Conservation (phyloP, 306 rosid species). For the Alnus glutinosa region DNA sequence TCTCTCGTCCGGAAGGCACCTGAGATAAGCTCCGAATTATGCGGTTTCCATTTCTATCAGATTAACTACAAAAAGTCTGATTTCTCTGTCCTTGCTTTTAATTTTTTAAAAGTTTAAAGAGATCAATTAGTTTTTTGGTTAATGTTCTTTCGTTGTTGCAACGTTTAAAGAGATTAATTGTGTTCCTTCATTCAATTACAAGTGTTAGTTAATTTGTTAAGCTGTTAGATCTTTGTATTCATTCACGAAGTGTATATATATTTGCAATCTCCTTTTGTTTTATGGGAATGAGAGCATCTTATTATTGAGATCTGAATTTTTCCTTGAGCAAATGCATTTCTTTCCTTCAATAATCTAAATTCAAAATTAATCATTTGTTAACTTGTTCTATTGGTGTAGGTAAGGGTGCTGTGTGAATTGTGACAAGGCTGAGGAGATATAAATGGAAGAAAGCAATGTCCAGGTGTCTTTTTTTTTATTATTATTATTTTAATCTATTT, state of each 20-base stretch:
- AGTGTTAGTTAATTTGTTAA: no score
- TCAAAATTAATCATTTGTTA: slow-evolving; percentile 4
- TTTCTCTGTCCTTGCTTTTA: no score
- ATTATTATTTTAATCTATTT: no score
- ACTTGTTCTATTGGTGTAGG: slow-evolving; percentile 43
- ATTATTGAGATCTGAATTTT: background rate
- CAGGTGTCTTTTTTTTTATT: slow-evolving; percentile 50
- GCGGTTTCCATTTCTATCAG: slow-evolving; percentile 20
- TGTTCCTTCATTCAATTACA: no score
- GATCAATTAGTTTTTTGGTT: no score
- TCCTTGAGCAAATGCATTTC: background rate
- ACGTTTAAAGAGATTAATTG: no score
- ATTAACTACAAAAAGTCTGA: slow-evolving; percentile 28
- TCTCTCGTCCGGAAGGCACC: slow-evolving; percentile 96
- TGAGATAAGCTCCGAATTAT: slow-evolving; percentile 59
- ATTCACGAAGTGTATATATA: no score
- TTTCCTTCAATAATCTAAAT: background rate
- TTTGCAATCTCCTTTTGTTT: no score
- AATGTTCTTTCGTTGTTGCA: background rate
- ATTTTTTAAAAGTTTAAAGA: no score
- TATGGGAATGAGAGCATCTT: background rate
- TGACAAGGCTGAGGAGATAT: slow-evolving; percentile 91
- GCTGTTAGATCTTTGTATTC: no score
- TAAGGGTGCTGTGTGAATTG: slow-evolving; percentile 55
- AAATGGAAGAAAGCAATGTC: slow-evolving; percentile 98